Evolutionary conservation across 331 rosid species (phyloP).

Genomic region (Prunus yedoensis): DNA sequence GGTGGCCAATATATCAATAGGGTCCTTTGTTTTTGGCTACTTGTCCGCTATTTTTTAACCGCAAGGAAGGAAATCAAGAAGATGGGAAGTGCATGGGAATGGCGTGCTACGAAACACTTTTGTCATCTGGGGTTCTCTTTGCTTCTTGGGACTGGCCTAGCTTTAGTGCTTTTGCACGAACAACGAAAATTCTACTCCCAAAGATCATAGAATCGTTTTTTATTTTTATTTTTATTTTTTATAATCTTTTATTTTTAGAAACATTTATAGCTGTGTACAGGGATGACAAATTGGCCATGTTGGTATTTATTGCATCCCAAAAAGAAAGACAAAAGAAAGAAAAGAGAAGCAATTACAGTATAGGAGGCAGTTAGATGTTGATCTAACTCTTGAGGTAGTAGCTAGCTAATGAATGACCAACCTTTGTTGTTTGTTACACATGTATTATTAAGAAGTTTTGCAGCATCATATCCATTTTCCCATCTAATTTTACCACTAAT

Average conservation of each 20-base stretch:
- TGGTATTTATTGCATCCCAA: background rate
- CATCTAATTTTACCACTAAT: background rate
- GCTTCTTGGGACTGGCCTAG: constrained; percentile 56
- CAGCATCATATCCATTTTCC: background rate
- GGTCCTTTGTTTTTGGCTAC: constrained; percentile 63
- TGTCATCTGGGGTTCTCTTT: constrained; percentile 65
- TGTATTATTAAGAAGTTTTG: background rate
- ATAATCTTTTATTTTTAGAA: background rate
- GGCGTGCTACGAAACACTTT: constrained; percentile 61
- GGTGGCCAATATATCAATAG: constrained; percentile 77
- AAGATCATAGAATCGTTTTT: constrained; percentile 1
- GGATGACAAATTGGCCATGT: too few relatives aligned
- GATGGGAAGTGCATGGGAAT: constrained; percentile 73
- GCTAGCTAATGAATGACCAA: background rate
- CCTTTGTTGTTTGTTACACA: background rate
- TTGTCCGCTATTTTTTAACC: constrained; percentile 59
- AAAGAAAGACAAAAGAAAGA: background rate
- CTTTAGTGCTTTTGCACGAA: constrained; percentile 51
- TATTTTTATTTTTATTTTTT: background rate
- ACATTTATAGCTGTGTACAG: background rate
- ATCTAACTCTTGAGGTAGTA: background rate
- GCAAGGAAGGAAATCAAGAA: constrained; percentile 26
- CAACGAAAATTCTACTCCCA: constrained; percentile 57
- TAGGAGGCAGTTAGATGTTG: background rate
- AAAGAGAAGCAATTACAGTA: background rate